These are phyloP conservation scores for Lachnellula occidentalis DNA, from an alignment of 2,329 filamentous ascomycete genomes.

Conservation along the genomic window DNA sequence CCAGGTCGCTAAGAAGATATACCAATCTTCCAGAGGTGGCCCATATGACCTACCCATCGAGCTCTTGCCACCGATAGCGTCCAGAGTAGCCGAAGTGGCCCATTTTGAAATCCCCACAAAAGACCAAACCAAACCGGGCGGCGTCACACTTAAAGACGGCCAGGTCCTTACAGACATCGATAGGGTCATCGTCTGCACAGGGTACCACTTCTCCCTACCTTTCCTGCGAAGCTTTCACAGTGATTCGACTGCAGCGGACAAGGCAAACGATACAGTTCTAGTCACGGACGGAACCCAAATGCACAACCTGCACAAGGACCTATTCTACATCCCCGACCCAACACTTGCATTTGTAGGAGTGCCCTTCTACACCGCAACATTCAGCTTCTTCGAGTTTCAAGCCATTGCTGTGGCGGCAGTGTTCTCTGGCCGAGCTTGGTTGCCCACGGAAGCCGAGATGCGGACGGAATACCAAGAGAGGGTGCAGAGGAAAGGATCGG, in stretches of 20 bases:
- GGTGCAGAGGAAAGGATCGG: conserved; percentile 26
- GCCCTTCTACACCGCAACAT: conserved; percentile 44
- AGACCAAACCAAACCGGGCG: conserved; percentile 41
- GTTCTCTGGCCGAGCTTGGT: conserved; percentile 32
- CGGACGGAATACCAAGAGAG: conserved; percentile 34
- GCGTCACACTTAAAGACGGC: conserved; percentile 48
- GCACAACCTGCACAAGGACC: conserved; percentile 48
- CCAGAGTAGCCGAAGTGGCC: conserved; percentile 17
- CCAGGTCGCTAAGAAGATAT: conserved; percentile 22
- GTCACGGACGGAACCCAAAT: conserved; percentile 43
- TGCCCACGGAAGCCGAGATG: conserved; percentile 36
- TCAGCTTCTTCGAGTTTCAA: conserved; percentile 46
- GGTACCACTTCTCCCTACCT: conserved; percentile 62
- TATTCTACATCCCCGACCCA: conserved; percentile 46
- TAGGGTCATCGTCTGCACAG: conserved; percentile 59
- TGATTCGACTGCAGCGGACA: conserved; percentile 33
- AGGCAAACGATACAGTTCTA: conserved; percentile 48
- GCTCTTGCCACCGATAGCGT: conserved; percentile 15
- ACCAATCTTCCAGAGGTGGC: conserved; percentile 23
- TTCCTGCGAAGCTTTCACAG: conserved; percentile 49
- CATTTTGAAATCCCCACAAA: conserved; percentile 14
- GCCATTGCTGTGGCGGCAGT: conserved; percentile 41
- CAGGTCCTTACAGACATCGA: conserved; percentile 50
- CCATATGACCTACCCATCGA: conserved; percentile 19
- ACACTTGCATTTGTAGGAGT: conserved; percentile 41